phyloP scores from a whole-genome alignment of 345 rosid genomes.

The Heritiera fomes region DNA sequence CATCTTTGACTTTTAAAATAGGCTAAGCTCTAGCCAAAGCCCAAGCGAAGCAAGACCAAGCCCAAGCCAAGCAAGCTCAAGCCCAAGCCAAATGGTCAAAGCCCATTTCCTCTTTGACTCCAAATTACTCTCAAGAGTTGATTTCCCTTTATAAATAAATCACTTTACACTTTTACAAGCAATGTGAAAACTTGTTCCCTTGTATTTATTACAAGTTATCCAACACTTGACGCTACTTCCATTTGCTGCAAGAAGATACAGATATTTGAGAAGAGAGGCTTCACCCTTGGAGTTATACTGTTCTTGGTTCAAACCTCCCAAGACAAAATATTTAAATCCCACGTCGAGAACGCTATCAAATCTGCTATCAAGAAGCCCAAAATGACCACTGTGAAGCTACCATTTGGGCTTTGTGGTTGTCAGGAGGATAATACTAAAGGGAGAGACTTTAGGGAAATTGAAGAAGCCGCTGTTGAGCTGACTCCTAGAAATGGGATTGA shows the following conservation, averaged over 20 bases:
- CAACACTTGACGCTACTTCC: too few species aligned
- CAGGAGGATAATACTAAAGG: constrained; percentile 77
- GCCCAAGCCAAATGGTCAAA: too few species aligned
- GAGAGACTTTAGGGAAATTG: constrained; percentile 63
- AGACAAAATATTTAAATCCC: constrained; percentile 53
- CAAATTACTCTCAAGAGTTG: too few species aligned
- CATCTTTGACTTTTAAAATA: too few species aligned
- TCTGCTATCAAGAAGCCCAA: constrained; percentile 68
- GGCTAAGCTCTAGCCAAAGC: too few species aligned
- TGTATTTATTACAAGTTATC: too few species aligned
- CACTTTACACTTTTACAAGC: too few species aligned
- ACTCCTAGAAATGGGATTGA: constrained; percentile 53
- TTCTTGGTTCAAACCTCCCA: constrained; percentile 65
- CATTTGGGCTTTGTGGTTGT: constrained; percentile 95
- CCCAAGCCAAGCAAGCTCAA: too few species aligned
- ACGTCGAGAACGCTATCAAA: constrained; percentile 73
- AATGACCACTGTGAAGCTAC: constrained; percentile 57
- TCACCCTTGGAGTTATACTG: constrained; percentile 73
- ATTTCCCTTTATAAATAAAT: too few species aligned
- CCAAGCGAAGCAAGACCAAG: too few species aligned
- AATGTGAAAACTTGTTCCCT: too few species aligned
- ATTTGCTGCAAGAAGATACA: constrained; percentile 83
- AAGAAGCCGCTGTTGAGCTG: constrained; percentile 60
- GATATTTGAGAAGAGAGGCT: constrained; percentile 93
- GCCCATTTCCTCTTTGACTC: too few species aligned